phyloP scores from a whole-genome alignment of 2,329 filamentous ascomycete species.

The Rutstroemia sp. region DNA sequence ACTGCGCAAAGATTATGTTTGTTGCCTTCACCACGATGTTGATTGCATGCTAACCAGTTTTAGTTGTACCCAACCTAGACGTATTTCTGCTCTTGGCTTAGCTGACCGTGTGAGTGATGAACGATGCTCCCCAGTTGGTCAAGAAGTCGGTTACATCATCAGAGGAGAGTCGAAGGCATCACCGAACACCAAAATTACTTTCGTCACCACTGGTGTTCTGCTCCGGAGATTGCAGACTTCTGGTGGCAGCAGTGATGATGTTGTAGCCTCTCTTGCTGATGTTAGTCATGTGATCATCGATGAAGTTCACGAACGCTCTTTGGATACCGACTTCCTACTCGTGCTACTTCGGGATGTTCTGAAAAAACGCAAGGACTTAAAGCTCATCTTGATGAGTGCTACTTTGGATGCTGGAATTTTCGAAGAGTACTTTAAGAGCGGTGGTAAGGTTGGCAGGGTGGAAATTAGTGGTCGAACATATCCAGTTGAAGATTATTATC shows the following conservation, averaged over 20 bases:
- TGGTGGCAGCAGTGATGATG: constrained; percentile 70
- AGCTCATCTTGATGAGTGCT: constrained; percentile 91
- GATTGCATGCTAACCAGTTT: constrained; percentile 6
- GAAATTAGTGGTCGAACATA: constrained; percentile 86
- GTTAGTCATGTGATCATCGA: constrained; percentile 94
- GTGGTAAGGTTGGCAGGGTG: constrained; percentile 66
- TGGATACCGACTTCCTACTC: constrained; percentile 91
- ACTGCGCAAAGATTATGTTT: constrained; percentile 71
- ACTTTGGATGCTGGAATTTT: constrained; percentile 87
- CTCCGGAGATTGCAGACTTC: constrained; percentile 86
- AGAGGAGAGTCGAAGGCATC: constrained; percentile 76
- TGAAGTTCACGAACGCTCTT: constrained; percentile 89
- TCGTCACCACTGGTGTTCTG: constrained; percentile 91
- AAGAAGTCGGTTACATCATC: constrained; percentile 87
- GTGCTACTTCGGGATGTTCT: constrained; percentile 81
- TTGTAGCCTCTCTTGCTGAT: constrained; percentile 74
- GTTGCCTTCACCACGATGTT: not conserved
- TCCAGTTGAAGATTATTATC: constrained; percentile 81
- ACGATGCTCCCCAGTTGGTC: constrained; percentile 70
- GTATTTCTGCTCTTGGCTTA: constrained; percentile 88
- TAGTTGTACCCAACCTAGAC: constrained; percentile 79
- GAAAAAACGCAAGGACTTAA: constrained; percentile 66
- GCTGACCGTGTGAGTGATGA: constrained; percentile 94
- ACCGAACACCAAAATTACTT: constrained; percentile 76
- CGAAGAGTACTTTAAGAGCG: constrained; percentile 69